Percentiles rank a stretch among this genome's conserved stretches.
phyloP scores from a whole-genome alignment of 805 yeast species.

The Teunomyces aglyptinius region DNA sequence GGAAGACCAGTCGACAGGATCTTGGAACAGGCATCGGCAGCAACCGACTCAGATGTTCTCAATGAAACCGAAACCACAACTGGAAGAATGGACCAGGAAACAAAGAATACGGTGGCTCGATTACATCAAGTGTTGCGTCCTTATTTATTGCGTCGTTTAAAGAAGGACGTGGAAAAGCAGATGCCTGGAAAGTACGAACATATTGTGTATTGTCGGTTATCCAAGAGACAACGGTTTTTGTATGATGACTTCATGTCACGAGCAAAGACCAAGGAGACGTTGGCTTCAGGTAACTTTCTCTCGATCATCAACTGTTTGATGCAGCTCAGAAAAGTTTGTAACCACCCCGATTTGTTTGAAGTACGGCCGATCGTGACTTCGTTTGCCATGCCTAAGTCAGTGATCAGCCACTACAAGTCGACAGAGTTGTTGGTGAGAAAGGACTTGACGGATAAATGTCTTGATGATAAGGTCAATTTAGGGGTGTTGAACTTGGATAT shows the following conservation, averaged over 20 bases:
- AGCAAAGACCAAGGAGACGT: conserved; percentile 90
- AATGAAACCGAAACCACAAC: conserved; percentile 39
- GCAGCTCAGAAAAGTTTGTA: conserved; percentile 97
- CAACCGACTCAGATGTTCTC: conserved; percentile 41
- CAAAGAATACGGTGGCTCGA: conserved; percentile 79
- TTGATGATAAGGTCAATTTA: conserved; percentile 38
- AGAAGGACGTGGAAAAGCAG: conserved; percentile 96
- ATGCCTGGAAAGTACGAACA: conserved; percentile 99
- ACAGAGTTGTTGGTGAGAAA: conserved; percentile 23
- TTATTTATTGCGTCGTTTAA: conserved; percentile 82
- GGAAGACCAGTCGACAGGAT: conserved; percentile 95
- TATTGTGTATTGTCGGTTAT: conserved; percentile 84
- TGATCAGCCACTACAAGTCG: conserved; percentile 46
- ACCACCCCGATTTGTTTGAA: conserved; percentile 95
- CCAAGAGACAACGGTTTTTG: conserved; percentile 86
- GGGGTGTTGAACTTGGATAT: conserved; percentile 61
- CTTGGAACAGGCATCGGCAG: conserved; percentile 58
- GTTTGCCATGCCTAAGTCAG: conserved; percentile 68
- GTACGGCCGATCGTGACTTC: conserved; percentile 94
- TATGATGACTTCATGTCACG: conserved; percentile 98
- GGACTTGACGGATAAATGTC: conserved; percentile 17
- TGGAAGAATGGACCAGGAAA: conserved; percentile 62
- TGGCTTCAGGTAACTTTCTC: conserved; percentile 90
- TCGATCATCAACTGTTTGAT: conserved; percentile 95
- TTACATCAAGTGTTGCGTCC: conserved; percentile 94